phyloP scores from a whole-genome alignment of 208 protist genomes.

The Herpetomonas tarakana region DNA sequence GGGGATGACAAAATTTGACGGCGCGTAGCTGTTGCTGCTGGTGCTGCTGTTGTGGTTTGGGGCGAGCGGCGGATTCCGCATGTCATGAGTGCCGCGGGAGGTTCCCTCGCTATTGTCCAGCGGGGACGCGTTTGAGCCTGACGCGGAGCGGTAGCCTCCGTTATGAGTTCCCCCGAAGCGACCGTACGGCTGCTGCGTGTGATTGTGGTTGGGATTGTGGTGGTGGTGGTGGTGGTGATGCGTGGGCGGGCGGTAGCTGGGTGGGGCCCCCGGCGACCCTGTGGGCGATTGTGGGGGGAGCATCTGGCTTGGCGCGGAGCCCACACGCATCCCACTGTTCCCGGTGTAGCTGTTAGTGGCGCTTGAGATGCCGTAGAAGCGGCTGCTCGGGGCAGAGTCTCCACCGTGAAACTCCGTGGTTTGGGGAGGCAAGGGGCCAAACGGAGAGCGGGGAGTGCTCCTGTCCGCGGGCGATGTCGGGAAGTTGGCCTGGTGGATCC shows the following conservation, averaged over 20 bases:
- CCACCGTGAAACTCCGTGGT: neutral
- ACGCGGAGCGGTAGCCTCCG: neutral
- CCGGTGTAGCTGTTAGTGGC: neutral
- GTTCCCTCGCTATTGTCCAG: too few relatives aligned
- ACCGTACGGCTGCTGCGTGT: neutral
- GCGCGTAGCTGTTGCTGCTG: constrained; percentile 8
- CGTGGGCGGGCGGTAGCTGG: neutral
- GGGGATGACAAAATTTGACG: constrained; percentile 4
- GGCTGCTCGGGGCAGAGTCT: neutral
- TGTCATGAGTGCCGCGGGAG: too few relatives aligned
- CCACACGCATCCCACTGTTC: neutral
- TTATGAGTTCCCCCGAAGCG: neutral
- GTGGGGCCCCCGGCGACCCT: neutral
- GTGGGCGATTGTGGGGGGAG: neutral
- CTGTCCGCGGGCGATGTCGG: neutral
- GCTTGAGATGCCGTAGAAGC: neutral
- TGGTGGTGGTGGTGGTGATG: neutral
- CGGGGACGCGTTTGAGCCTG: too few relatives aligned
- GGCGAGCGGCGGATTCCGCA: neutral
- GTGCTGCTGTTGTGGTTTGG: constrained; percentile 4
- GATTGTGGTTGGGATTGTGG: neutral
- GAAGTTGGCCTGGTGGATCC: too few relatives aligned
- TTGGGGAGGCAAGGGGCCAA: neutral
- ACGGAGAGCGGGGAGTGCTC: neutral
- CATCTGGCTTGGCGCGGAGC: neutral